Base-by-base conservation (phyloP, 2,329 filamentous ascomycete species). In the Onygenales sp. region DNA sequence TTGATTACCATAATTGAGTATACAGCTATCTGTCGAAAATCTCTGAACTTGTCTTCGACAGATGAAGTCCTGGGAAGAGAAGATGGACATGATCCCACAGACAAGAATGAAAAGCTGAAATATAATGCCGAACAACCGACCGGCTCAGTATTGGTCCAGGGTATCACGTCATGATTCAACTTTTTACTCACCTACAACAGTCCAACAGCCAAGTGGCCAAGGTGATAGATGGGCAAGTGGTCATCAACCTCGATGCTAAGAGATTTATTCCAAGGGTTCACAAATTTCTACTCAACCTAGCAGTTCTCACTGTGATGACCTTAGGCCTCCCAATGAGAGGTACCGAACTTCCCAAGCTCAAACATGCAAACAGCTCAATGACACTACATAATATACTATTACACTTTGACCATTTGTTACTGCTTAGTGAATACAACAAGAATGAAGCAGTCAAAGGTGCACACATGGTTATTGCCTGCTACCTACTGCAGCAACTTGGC, bases 131-230 rank as follows among this genome's bases (percentile, higher is more conserved):
- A 51, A 45, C 51, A 47, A 13, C 53, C 65, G 5, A 47, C 52
- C 2, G 54, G 55, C 0, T 61, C 61, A 1, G 61, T 57, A 5
- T 3, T 65, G 2, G 59, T 58, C 3, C 59, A 67, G 42, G 57
- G 54, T 69, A 58, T 46, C 58, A 66, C 55, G 57, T 64, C 2
- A 67, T 66, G 58, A 61, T 66, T 44, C 39, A 63, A 50, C 59
- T 65, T 17, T 17, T 17, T 17, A 17, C 17, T 17, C 17, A 17
- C 17, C 17, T 17, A 17, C 17, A 17, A 17, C 17, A 17, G 17
- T 17, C 17, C 17, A 17, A 17, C 17, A 17, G 17, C 17, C 17
- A 17, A 17, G 17, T 17, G 17, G 17, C 17, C 17, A 17, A 17
- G 17, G 17, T 17, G 17, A 17, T 17, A 17, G 17, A 17, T 17